Evolutionary conservation across 1,284 basidiomycete genomes (phyloP), one percentile per base, ranked within the genome.

Genomic region (Apiotrichum domesticum): DNA sequence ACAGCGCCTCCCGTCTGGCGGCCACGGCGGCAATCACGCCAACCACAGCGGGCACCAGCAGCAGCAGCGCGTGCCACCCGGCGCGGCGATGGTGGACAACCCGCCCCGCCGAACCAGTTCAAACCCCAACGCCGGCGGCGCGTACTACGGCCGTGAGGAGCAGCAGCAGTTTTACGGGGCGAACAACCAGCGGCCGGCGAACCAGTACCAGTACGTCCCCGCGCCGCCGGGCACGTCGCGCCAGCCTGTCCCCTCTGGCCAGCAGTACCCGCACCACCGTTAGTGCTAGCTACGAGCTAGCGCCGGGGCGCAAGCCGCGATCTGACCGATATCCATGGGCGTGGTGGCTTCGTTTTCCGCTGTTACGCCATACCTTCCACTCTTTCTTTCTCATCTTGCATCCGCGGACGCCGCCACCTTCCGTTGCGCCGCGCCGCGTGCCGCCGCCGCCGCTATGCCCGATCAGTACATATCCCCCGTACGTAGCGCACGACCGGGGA

Each of bases 1-100:
- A 41, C 64, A 63, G 47, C 58, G 61, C 7, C 52, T 66, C 45
- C 65, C 66, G 6, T 55, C 63, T 13, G 64, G 67, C 3, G 41
- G 43, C 3, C 52, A 21, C 21, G 21, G 21, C 21, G 21, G 21
- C 21, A 21, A 21, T 21, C 21, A 21, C 21, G 21, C 21, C 21
- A 21, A 21, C 21, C 21, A 21, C 21, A 21, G 21, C 21, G 21
- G 21, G 21, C 33, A 42, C 41, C 10, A 14, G 6, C 59, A 58
- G 51, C 55, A 44, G 40, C 53, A 42, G 14, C 47, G 32, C 21
- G 39, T 37, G 2, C 46, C 35, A 3, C 53, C 57, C 14, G 56
- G 52, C 9, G 40, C 51, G 9, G 43, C 45, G 9, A 35, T 58
- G 8, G 56, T 54, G 9, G 53, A 55, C 29, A 51, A 40, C 14